Percentiles rank a stretch among this genome's conserved stretches.
Conservation (phyloP, 2,329 filamentous ascomycete species). For the Trichocomaceae sp. region DNA sequence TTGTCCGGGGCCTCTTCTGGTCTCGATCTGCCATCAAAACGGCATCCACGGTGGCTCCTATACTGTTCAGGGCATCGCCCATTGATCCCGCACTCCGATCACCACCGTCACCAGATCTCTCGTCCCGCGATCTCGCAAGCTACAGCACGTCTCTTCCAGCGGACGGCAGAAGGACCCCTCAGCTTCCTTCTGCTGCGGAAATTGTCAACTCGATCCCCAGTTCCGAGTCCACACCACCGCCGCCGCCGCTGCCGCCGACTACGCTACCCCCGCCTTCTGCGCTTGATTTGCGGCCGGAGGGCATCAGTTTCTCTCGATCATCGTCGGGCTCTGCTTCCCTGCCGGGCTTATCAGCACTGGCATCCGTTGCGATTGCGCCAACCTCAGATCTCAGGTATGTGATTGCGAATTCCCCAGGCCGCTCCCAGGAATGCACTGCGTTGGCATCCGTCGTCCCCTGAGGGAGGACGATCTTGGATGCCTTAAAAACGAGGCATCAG, state of each 20-base stretch:
- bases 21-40: slow-evolving; percentile 37
- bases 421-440: neutral
- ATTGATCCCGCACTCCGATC: slow-evolving; percentile 44
- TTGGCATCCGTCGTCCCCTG: neutral
- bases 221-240: slow-evolving; percentile 45
- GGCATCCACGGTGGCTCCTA: slow-evolving; percentile 55
- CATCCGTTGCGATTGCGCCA: slow-evolving; percentile 50
- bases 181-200: slow-evolving; percentile 38
- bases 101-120: slow-evolving; percentile 40
- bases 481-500: slow-evolving; percentile 4
- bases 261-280: slow-evolving; percentile 25
- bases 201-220: slow-evolving; percentile 49
- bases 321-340: slow-evolving; percentile 39
- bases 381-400: slow-evolving; percentile 47
- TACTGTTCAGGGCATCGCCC: slow-evolving; percentile 55
- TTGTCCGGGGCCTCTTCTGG: slow-evolving; percentile 25
- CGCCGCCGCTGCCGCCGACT: slow-evolving; percentile 20
- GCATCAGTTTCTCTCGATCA: slow-evolving; percentile 18
- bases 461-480: neutral
- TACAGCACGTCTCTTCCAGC: slow-evolving; percentile 37
- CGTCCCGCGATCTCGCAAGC: slow-evolving; percentile 27
- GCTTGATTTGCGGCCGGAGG: slow-evolving; percentile 25
- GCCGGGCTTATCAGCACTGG: slow-evolving; percentile 54
- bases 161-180: slow-evolving; percentile 42
- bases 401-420: neutral